Percentiles rank a stretch among this genome's conserved stretches.
Evolutionary conservation across 495 filamentous ascomycete genomes (phyloP).

Genomic region (Copromyces sp.): DNA sequence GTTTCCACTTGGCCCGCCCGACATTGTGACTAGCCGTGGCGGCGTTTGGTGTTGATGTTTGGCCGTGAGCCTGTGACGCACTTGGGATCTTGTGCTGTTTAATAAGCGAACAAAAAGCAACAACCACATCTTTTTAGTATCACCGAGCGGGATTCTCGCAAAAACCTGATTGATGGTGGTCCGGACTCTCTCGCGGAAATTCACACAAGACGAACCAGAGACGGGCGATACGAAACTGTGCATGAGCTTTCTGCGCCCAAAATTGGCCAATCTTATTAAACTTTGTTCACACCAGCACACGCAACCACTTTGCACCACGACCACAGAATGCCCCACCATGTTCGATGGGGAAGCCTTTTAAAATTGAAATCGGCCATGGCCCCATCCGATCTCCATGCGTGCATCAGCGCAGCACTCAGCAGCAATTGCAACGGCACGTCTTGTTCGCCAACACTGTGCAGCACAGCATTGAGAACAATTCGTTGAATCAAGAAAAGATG

Average conservation of each 20-base stretch:
- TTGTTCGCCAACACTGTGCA: neutral
- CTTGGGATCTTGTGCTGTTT: neutral
- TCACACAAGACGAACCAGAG: neutral
- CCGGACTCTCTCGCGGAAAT: neutral
- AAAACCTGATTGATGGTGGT: neutral
- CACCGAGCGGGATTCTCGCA: neutral
- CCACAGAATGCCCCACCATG: neutral
- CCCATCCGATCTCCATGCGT: neutral
- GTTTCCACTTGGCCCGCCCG: neutral
- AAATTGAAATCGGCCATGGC: neutral
- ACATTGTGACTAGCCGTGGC: neutral
- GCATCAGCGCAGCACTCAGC: neutral
- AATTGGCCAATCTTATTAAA: neutral
- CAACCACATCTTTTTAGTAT: neutral
- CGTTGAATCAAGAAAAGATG: neutral
- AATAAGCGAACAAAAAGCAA: neutral
- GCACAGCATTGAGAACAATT: neutral
- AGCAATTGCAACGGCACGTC: neutral
- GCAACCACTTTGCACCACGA: neutral
- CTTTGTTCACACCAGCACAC: neutral
- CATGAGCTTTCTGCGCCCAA: neutral
- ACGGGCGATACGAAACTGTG: neutral
- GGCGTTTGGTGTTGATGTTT: neutral
- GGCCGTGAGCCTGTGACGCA: neutral
- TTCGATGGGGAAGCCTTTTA: neutral